Evolutionary conservation across 179 eudicot genomes (phyloP), one percentile per base, ranked within the genome.

Genomic region (Nepenthes alata): DNA sequence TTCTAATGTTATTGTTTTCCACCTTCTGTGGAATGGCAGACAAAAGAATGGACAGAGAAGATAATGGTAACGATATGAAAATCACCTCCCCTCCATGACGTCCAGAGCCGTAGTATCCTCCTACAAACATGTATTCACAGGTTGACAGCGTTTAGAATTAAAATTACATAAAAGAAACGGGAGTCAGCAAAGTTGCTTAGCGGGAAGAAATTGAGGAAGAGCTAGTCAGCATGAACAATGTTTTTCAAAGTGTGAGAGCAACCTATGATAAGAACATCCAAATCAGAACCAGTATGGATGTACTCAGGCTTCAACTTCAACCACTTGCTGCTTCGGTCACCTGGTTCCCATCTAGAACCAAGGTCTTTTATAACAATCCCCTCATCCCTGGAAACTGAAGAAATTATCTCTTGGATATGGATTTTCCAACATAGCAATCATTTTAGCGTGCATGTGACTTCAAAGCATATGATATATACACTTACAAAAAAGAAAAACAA

Each of bases 81-180:
- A 62, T 73, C 61, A 93, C 85, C 81, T 87, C 89, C 35, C 99
- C 99, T 62, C 99, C 99, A 68, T 68, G 89, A 50, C 97, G 97
- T 58, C 99, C 99, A 63, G 99, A 78, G 55, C 99, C 99, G 64
- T 94, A 94, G 68, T 94, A 94, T 61, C 99, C 99, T 49, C 99
- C 98, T 85, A 75, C 34, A 49, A 39, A 48, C 15, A 67, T 56
- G 48, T 9, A 56, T 13, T 15, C 45, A 45, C 12, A 35, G 6
- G 11, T 34, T 11, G 14, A 37, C 35, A 58, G n/a, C 45, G 2
- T 47, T 47, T n/a, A 6, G 39, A 56, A 45, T 34, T 37, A 37
- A 61, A 50, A n/a, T 6, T 37, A 35, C 14, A 3, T n/a, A 8
- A 37, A 36, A 47, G 53, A 47, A 39, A 9, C 13, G 53, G 54